These are phyloP conservation scores for Diaporthe citrichinensis DNA, from an alignment of 2,329 filamentous ascomycete species.

Conservation along the genomic window DNA sequence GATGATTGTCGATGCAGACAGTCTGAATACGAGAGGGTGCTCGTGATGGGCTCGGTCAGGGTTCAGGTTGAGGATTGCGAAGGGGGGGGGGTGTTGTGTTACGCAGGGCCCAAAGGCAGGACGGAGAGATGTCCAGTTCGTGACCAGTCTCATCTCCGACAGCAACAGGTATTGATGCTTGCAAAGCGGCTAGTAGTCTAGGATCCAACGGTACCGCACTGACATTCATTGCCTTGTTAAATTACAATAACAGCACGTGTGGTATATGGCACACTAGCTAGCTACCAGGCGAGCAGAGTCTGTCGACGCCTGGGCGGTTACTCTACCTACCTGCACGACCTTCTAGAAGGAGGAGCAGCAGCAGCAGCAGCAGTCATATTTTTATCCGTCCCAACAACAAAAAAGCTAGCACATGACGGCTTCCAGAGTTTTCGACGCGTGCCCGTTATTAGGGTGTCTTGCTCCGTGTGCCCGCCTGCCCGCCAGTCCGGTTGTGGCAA, in stretches of 20 bases:
- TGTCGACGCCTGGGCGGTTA: neutral
- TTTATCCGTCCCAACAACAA: neutral
- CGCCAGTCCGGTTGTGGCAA: slow-evolving; percentile 28
- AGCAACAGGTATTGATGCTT: neutral
- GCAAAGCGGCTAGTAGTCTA: neutral
- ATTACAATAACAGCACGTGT: neutral
- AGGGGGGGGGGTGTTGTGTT: neutral
- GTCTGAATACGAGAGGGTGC: slow-evolving; percentile 15
- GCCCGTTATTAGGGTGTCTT: neutral
- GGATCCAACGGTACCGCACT: neutral
- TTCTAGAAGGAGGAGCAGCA: neutral
- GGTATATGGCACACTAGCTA: too few species aligned
- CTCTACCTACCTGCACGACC: neutral
- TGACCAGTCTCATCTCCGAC: slow-evolving; percentile 22
- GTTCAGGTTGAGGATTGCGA: slow-evolving; percentile 19
- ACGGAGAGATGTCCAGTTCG: neutral
- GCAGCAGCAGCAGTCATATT: neutral
- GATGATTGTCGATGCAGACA: neutral
- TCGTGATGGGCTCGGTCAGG: slow-evolving; percentile 11
- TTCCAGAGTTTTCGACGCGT: slow-evolving; percentile 17
- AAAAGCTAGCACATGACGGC: neutral
- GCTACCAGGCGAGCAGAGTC: neutral
- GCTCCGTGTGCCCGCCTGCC: neutral
- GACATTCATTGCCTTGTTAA: neutral
- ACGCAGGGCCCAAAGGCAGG: neutral